A percentile compares a stretch with the other conserved stretches of the same genome.
phyloP scores from a whole-genome alignment of 805 yeast genomes.

The Sugiyamaella marilandica region DNA sequence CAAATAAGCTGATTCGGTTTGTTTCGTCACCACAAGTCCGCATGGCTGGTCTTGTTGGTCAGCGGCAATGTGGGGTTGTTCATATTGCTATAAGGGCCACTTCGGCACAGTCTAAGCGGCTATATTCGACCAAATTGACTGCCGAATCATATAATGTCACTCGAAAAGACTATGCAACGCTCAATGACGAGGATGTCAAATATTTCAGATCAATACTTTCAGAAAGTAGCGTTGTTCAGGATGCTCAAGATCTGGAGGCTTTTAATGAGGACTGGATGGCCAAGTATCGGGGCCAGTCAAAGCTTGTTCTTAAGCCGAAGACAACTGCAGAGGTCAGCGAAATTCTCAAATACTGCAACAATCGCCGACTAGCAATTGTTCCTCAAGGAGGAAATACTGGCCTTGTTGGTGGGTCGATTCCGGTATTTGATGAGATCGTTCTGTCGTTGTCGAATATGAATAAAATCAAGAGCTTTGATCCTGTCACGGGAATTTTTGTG shows the following conservation, averaged over 20 bases:
- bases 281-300: constrained; percentile 84
- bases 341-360: constrained; percentile 77
- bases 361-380: constrained; percentile 70
- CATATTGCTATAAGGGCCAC: too few relatives aligned
- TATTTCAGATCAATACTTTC: constrained; percentile 58
- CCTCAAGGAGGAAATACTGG: constrained; percentile 99
- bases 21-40: too few relatives aligned
- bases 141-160: constrained; percentile 60
- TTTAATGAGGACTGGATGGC: constrained; percentile 94
- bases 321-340: constrained; percentile 70
- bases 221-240: constrained; percentile 37
- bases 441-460: constrained; percentile 66
- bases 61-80: too few relatives aligned
- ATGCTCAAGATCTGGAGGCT: constrained; percentile 30
- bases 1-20: too few relatives aligned
- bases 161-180: constrained; percentile 46
- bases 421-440: constrained; percentile 86
- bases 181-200: constrained; percentile 53
- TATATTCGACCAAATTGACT: constrained; percentile 46
- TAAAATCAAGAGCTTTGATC: constrained; percentile 75
- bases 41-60: too few relatives aligned
- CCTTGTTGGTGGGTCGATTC: constrained; percentile 89
- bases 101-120: not conserved
- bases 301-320: constrained; percentile 76
- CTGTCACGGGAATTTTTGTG: constrained; percentile 76